Conservation (phyloP, 2,329 filamentous ascomycete species). For the Alternaria arborescens region DNA sequence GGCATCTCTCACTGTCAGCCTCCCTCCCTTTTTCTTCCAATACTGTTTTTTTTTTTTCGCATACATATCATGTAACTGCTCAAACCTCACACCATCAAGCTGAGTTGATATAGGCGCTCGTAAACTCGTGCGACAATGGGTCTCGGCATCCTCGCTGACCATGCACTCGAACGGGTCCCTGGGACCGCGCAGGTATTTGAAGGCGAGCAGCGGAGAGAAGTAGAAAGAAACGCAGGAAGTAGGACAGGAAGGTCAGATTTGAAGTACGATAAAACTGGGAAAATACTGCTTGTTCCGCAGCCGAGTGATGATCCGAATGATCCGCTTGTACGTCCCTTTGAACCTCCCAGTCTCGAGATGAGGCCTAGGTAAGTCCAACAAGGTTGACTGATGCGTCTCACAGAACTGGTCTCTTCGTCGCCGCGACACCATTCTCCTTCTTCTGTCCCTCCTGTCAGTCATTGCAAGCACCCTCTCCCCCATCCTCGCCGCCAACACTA, state of each 20-base stretch:
- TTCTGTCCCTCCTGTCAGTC: conserved; percentile 81
- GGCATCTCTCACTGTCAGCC: background rate
- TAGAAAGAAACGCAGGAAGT: conserved; percentile 33
- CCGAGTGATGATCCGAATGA: conserved; percentile 92
- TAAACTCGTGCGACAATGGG: conserved; percentile 60
- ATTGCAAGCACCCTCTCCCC: conserved; percentile 86
- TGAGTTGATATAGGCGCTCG: background rate
- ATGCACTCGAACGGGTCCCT: conserved; percentile 73
- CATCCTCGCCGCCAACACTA: conserved; percentile 86
- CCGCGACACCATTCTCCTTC: conserved; percentile 79
- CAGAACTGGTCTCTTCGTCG: conserved; percentile 87
- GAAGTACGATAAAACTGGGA: conserved; percentile 76
- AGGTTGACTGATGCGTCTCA: background rate
- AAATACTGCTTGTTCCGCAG: conserved; percentile 86
- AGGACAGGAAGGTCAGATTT: conserved; percentile 55
- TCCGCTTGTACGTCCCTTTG: conserved; percentile 66
- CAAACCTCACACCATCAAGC: background rate
- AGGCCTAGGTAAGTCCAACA: background rate
- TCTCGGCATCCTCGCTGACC: conserved; percentile 77
- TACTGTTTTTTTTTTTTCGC: background rate
- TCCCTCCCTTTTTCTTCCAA: background rate
- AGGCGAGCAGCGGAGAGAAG: conserved; percentile 31
- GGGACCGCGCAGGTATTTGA: conserved; percentile 56
- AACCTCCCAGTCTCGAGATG: background rate
- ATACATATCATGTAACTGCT: background rate